Conservation (phyloP, 768 basidiomycete species). For the Artomyces pyxidatus region DNA sequence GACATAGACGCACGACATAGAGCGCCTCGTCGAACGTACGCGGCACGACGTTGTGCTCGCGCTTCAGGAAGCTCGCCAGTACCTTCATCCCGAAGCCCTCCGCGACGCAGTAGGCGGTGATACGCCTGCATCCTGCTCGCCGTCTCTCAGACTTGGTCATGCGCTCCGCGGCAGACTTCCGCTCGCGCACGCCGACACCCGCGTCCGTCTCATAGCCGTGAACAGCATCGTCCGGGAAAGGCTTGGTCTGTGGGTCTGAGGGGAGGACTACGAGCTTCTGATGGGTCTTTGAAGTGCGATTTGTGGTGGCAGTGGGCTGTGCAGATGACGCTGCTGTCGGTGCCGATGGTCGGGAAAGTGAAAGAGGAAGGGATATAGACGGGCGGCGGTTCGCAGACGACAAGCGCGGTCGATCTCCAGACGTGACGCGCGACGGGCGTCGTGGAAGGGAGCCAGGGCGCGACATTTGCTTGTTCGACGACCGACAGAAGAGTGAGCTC, state of each 20-base stretch:
- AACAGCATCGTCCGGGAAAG: slow-evolving; percentile 23
- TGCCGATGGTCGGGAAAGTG: neutral
- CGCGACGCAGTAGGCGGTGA: slow-evolving; percentile 87
- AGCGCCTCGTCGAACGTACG: slow-evolving; percentile 90
- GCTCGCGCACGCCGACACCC: slow-evolving; percentile 25
- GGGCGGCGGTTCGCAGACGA: neutral
- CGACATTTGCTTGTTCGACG: no score
- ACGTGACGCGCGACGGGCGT: no score
- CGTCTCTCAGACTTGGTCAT: slow-evolving; percentile 85
- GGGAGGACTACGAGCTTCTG: slow-evolving; percentile 89
- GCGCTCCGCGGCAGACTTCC: slow-evolving; percentile 19
- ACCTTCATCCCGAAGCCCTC: slow-evolving; percentile 82
- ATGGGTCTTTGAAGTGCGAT: slow-evolving; percentile 79
- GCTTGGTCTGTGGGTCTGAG: slow-evolving; percentile 81
- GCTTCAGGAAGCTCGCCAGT: slow-evolving; percentile 76
- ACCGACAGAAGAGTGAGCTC: no score
- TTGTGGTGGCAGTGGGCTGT: neutral
- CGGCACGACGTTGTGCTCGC: slow-evolving; percentile 86
- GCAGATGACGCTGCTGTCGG: neutral
- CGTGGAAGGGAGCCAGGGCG: no score
- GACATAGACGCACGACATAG: slow-evolving; percentile 62
- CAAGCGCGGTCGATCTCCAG: neutral
- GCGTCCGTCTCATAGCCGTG: slow-evolving; percentile 5
- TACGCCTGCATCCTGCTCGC: slow-evolving; percentile 67
- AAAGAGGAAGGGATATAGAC: neutral